Percentiles rank a stretch among this genome's conserved stretches.
phyloP scores from a whole-genome alignment of 2,329 filamentous ascomycete genomes.

The Lecanosticta acicola region DNA sequence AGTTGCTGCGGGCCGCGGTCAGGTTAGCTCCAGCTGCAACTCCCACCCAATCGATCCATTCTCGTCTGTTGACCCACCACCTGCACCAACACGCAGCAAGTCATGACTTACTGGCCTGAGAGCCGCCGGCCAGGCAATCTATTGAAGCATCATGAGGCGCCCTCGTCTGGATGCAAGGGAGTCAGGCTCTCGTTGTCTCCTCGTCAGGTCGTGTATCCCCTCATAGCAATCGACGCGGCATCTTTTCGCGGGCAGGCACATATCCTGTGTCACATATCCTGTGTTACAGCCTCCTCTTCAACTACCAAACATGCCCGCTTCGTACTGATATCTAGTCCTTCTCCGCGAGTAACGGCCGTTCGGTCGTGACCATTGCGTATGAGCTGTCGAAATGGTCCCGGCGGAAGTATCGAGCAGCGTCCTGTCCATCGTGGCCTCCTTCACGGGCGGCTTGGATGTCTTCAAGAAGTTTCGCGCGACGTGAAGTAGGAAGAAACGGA shows the following conservation, averaged over 20 bases:
- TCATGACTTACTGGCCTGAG: neutral
- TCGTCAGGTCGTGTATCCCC: neutral
- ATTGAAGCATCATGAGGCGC: neutral
- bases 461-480: conserved; percentile 39
- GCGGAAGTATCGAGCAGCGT: conserved; percentile 27
- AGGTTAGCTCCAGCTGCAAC: conserved; percentile 14
- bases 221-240: neutral
- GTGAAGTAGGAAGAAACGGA: conserved; percentile 16
- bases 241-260: neutral
- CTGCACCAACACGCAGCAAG: conserved; percentile 1
- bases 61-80: conserved; percentile 8
- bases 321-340: neutral
- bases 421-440: conserved; percentile 40
- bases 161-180: neutral
- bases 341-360: neutral
- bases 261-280: neutral
- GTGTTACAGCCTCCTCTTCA: neutral
- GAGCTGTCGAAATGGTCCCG: conserved; percentile 9
- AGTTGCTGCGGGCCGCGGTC: neutral
- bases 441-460: conserved; percentile 42
- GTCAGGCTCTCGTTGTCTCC: neutral
- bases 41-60: conserved; percentile 12
- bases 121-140: neutral
- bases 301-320: neutral
- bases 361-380: neutral